Percentiles rank a stretch among this genome's conserved stretches.
phyloP scores from a whole-genome alignment of 345 rosid species.

The Draba incana region DNA sequence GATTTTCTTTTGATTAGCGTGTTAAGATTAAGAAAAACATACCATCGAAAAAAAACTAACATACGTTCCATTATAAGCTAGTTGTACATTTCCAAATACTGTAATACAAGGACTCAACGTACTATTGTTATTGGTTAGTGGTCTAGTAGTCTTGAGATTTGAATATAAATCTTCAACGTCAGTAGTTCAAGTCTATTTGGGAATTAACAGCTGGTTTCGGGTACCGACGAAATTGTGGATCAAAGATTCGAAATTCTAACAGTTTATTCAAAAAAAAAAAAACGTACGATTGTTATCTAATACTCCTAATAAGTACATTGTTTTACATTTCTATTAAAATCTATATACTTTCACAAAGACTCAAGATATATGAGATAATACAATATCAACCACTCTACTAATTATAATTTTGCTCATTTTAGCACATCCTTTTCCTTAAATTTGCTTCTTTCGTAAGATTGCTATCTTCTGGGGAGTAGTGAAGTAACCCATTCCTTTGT shows the following conservation, averaged over 20 bases:
- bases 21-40: not conserved
- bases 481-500: constrained; percentile 13
- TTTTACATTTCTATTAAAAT: not conserved
- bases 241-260: too few relatives aligned
- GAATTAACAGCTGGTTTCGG: too few relatives aligned
- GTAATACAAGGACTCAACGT: not conserved
- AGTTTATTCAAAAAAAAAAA: too few relatives aligned
- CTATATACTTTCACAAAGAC: not conserved
- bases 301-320: not conserved
- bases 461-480: constrained; percentile 28
- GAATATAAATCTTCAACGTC: too few relatives aligned
- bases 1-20: not conserved
- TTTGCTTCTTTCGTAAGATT: not conserved
- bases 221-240: too few relatives aligned
- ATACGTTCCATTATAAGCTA: not conserved
- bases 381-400: not conserved
- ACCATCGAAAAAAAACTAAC: not conserved
- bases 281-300: too few relatives aligned
- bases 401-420: not conserved
- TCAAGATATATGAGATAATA: too few relatives aligned
- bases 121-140: not conserved
- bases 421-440: not conserved
- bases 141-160: too few relatives aligned
- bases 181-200: too few relatives aligned
- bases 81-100: not conserved